phyloP scores from a whole-genome alignment of 1,139 yeast species.

The Chernovozyma aurita region DNA sequence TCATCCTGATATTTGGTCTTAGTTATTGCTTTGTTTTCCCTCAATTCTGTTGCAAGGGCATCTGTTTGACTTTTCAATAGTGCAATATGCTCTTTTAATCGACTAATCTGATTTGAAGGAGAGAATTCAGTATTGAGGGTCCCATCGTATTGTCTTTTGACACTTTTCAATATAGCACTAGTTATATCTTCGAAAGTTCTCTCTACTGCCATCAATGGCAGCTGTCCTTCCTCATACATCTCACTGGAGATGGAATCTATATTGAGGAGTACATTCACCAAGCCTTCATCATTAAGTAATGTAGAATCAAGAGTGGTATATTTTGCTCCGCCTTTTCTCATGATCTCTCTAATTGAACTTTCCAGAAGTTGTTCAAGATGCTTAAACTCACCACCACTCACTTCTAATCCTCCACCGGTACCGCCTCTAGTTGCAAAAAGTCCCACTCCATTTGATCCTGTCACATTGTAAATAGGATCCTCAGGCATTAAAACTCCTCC shows the following conservation, averaged over 20 bases:
- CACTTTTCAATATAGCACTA: neutral
- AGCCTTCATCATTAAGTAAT: slow-evolving; percentile 20
- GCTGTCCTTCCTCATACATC: slow-evolving; percentile 1
- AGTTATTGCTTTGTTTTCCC: slow-evolving; percentile 14
- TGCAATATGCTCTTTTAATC: neutral
- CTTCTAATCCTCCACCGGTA: neutral
- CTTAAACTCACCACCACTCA: neutral
- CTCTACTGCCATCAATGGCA: slow-evolving; percentile 3
- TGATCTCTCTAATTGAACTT: slow-evolving; percentile 12
- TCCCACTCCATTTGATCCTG: neutral
- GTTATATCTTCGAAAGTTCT: neutral
- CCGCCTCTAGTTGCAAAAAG: neutral
- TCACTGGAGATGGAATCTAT: slow-evolving; percentile 25
- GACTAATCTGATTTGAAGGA: neutral
- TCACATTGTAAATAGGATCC: neutral
- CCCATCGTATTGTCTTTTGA: neutral
- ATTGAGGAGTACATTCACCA: slow-evolving; percentile 29
- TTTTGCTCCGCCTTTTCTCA: slow-evolving; percentile 22
- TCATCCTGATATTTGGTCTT: slow-evolving; percentile 21
- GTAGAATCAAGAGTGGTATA: slow-evolving; percentile 14
- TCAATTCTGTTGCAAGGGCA: slow-evolving; percentile 13
- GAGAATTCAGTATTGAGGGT: neutral
- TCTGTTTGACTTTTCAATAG: neutral
- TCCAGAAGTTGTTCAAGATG: slow-evolving; percentile 4
- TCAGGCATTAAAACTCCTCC: neutral